A percentile compares a stretch with the other conserved stretches of the same genome.
Conservation (phyloP, 768 basidiomycete genomes). For the Boletus tylopilopsis region DNA sequence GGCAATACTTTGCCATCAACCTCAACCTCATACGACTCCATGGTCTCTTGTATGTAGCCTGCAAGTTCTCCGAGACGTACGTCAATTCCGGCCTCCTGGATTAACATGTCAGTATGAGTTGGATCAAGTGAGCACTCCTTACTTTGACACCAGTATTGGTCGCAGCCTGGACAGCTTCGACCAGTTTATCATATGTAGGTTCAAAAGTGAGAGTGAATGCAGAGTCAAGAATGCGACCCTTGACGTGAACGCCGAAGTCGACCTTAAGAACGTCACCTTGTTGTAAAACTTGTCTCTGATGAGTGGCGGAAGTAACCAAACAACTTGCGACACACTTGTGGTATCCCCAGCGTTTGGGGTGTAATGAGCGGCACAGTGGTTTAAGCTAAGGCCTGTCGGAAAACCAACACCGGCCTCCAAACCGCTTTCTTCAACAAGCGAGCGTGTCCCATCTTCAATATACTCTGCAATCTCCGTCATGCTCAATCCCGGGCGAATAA, state of each 20-base stretch:
- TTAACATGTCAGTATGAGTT: constrained; percentile 5
- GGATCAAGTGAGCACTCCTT: constrained; percentile 12
- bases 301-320: constrained; percentile 2
- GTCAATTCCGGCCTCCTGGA: constrained; percentile 93
- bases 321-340: constrained; percentile 46
- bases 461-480: constrained; percentile 92
- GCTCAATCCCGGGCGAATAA: constrained; percentile 88
- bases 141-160: constrained; percentile 91
- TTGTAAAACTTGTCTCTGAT: constrained; percentile 60
- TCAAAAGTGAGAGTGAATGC: constrained; percentile 93
- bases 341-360: constrained; percentile 93
- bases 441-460: constrained; percentile 89
- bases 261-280: constrained; percentile 91
- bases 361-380: constrained; percentile 95
- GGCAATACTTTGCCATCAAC: constrained; percentile 80
- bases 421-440: constrained; percentile 89
- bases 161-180: constrained; percentile 91
- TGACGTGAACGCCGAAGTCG: constrained; percentile 96
- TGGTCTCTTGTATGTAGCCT: constrained; percentile 92
- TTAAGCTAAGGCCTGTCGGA: constrained; percentile 91
- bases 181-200: constrained; percentile 81
- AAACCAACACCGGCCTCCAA: constrained; percentile 88
- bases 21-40: constrained; percentile 98
- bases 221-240: constrained; percentile 92
- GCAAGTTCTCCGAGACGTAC: constrained; percentile 90